Percentiles rank a stretch among this genome's conserved stretches.
Evolutionary conservation across 179 eudicot genomes (phyloP).

Genomic region (Beta macrorhiza): DNA sequence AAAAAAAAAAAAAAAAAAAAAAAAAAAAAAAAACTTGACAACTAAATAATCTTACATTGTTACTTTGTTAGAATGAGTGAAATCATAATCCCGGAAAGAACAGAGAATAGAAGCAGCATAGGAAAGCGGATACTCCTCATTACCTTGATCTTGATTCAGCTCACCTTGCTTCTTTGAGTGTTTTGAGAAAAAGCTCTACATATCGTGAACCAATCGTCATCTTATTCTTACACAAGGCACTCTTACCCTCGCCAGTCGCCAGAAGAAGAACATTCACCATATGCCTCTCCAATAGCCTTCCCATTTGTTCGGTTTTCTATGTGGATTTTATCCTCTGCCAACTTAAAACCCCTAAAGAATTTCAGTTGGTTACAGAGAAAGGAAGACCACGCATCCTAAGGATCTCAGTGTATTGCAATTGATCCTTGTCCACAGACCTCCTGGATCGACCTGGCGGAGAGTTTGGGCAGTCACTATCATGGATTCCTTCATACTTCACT

Average conservation of each 20-base stretch:
- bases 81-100: conserved; percentile 35
- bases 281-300: conserved; percentile 83
- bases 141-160: conserved; percentile 70
- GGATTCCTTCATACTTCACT: conserved; percentile 54
- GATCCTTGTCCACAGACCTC: conserved; percentile 61
- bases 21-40: no score
- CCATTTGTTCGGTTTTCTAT: conserved; percentile 76
- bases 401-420: conserved; percentile 65
- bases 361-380: conserved; percentile 58
- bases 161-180: conserved; percentile 63
- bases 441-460: conserved; percentile 53
- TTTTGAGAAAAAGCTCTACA: conserved; percentile 80
- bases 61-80: conserved; percentile 18
- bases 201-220: conserved; percentile 74
- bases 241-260: conserved; percentile 40
- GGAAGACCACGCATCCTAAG: conserved; percentile 84
- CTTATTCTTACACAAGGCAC: conserved; percentile 68
- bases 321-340: conserved; percentile 57
- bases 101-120: no score
- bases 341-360: conserved; percentile 57
- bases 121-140: conserved; percentile 18
- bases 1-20: no score
- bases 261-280: conserved; percentile 65
- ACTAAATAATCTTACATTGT: conserved; percentile 40
- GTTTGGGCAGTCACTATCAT: conserved; percentile 45